A percentile compares a stretch with the other conserved stretches of the same genome.
These are phyloP conservation scores for Fusarium keratoplasticum DNA, from an alignment of 2,329 filamentous ascomycete genomes.

Conservation along the genomic window DNA sequence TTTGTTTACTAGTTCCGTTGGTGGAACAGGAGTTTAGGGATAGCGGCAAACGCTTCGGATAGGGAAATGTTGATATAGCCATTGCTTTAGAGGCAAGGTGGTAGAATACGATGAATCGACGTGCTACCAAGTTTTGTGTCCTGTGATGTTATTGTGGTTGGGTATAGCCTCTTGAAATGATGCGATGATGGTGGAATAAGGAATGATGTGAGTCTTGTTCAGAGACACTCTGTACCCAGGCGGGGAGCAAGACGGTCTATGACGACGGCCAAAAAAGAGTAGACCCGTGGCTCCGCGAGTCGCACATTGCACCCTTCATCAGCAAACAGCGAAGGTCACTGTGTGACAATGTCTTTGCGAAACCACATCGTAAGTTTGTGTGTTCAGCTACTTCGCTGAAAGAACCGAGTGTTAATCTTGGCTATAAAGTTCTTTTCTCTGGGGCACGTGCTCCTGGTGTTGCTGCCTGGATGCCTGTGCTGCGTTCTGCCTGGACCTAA, in stretches of 20 bases:
- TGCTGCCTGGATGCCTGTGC: neutral
- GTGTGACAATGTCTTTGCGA: too few species aligned
- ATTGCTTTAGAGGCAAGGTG: constrained; percentile 15
- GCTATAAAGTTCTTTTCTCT: neutral
- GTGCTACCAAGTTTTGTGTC: neutral
- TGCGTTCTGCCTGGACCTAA: neutral
- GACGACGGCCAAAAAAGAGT: neutral
- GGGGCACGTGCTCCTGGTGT: neutral
- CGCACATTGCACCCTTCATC: neutral
- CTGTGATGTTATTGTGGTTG: neutral
- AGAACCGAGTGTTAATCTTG: neutral
- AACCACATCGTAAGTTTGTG: too few species aligned
- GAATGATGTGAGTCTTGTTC: neutral
- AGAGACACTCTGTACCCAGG: neutral
- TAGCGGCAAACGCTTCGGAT: constrained; percentile 27
- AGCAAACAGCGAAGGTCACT: neutral
- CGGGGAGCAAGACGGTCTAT: neutral
- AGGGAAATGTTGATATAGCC: constrained; percentile 6
- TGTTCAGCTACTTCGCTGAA: neutral
- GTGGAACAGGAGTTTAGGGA: constrained; percentile 33
- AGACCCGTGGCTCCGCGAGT: neutral
- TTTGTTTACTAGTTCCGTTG: constrained; percentile 31
- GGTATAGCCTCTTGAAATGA: neutral
- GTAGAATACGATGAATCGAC: constrained; percentile 30
- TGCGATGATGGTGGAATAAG: neutral